Percentiles rank a stretch among this genome's conserved stretches.
Conservation (phyloP, 805 yeast species). For the Ogataea thermomethanolica region DNA sequence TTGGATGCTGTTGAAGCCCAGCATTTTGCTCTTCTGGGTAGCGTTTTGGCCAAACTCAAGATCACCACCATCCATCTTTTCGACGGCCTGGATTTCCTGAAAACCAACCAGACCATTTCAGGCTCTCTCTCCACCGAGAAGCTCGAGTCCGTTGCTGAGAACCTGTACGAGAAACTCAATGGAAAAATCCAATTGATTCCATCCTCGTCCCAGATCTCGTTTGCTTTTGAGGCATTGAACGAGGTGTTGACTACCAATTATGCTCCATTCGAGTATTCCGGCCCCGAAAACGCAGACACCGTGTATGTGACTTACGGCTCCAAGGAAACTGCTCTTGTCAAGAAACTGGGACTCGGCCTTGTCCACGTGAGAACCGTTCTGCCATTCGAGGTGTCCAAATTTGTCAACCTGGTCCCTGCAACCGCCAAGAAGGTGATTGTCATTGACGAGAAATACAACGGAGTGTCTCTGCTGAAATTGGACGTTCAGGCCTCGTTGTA, state of each 20-base stretch:
- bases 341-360: slow-evolving; percentile 56
- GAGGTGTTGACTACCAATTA: slow-evolving; percentile 49
- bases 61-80: slow-evolving; percentile 67
- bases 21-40: slow-evolving; percentile 59
- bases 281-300: slow-evolving; percentile 57
- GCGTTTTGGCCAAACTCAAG: slow-evolving; percentile 60
- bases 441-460: slow-evolving; percentile 49
- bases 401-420: slow-evolving; percentile 55
- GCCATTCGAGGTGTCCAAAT: slow-evolving; percentile 68
- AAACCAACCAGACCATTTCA: slow-evolving; percentile 46
- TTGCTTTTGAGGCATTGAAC: slow-evolving; percentile 51
- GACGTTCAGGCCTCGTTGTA: slow-evolving; percentile 74
- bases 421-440: slow-evolving; percentile 61
- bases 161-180: slow-evolving; percentile 34
- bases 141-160: slow-evolving; percentile 37
- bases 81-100: slow-evolving; percentile 71
- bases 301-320: slow-evolving; percentile 85
- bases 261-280: slow-evolving; percentile 67
- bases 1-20: slow-evolving; percentile 60
- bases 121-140: slow-evolving; percentile 42
- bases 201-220: slow-evolving; percentile 36
- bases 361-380: slow-evolving; percentile 72
- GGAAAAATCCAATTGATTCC: slow-evolving; percentile 21
- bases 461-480: slow-evolving; percentile 48
- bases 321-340: slow-evolving; percentile 54